These are phyloP conservation scores for Ustilago sp. DNA, from an alignment of 1,284 basidiomycete genomes.

Conservation along the genomic window DNA sequence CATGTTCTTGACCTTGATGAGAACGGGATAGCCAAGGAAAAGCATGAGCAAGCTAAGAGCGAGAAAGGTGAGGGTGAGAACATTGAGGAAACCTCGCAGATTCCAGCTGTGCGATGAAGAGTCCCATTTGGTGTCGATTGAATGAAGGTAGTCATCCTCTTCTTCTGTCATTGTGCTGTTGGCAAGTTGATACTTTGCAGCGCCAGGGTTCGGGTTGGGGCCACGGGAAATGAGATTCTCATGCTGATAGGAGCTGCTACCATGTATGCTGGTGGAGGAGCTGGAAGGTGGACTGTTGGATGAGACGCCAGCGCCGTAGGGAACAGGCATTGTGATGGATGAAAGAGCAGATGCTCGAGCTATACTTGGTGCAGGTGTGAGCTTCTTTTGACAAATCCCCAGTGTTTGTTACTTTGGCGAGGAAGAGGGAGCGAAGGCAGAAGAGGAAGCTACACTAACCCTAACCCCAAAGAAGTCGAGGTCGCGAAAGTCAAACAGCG, in stretches of 20 bases:
- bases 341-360: background rate
- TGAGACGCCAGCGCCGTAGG: constrained; percentile 27
- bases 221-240: constrained; percentile 23
- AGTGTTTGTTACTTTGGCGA: background rate
- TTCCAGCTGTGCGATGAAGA: constrained; percentile 49
- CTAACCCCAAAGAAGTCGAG: background rate
- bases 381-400: background rate
- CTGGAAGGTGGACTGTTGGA: constrained; percentile 39
- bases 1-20: constrained; percentile 54
- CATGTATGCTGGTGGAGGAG: constrained; percentile 37
- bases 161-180: constrained; percentile 35
- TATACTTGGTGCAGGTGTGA: background rate
- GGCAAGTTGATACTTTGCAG: constrained; percentile 36
- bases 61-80: constrained; percentile 58
- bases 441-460: background rate
- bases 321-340: constrained; percentile 20
- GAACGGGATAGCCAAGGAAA: constrained; percentile 67
- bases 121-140: constrained; percentile 55
- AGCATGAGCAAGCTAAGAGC: constrained; percentile 59
- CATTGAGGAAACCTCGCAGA: constrained; percentile 60
- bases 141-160: constrained; percentile 63
- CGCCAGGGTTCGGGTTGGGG: constrained; percentile 3
- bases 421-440: background rate
- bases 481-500: background rate
- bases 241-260: constrained; percentile 16